Percentiles rank a stretch among this genome's conserved stretches.
Evolutionary conservation across 768 basidiomycete genomes (phyloP).

Genomic region (Russula olivacea): DNA sequence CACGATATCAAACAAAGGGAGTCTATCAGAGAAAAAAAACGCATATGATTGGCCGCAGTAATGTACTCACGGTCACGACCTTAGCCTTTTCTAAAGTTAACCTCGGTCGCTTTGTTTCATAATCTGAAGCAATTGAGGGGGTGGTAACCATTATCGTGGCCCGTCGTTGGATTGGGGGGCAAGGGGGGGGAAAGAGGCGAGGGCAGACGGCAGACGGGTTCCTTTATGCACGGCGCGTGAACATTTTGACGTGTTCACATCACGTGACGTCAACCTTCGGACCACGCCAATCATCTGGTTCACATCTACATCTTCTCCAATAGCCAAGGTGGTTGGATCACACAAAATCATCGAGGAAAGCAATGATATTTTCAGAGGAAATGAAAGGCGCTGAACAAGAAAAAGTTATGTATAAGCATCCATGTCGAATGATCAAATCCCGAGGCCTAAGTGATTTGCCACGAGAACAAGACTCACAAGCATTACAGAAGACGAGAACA

Average conservation of each 20-base stretch:
- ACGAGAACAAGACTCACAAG: constrained; percentile 7
- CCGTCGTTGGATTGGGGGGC: neutral
- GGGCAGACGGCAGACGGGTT: neutral
- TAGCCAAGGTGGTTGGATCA: neutral
- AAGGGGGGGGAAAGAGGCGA: neutral
- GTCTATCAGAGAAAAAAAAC: neutral
- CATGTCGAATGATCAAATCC: neutral
- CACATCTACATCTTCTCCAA: no score
- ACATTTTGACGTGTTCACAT: constrained; percentile 24
- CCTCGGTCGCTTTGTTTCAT: constrained; percentile 39
- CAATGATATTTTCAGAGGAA: neutral
- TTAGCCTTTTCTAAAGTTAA: constrained; percentile 48
- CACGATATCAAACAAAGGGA: neutral
- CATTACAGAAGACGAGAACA: constrained; percentile 3
- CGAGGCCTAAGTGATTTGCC: neutral
- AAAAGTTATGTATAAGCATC: neutral
- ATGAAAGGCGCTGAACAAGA: neutral
- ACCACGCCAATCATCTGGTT: neutral
- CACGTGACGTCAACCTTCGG: constrained; percentile 14
- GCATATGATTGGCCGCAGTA: neutral
- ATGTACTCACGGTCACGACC: constrained; percentile 46
- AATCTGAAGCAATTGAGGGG: constrained; percentile 3
- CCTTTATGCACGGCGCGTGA: constrained; percentile 16
- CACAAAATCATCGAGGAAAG: neutral
- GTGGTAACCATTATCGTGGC: constrained; percentile 17